Conservation (phyloP, 176 grass and related monocot species). For the Phoenix dactylifera region DNA sequence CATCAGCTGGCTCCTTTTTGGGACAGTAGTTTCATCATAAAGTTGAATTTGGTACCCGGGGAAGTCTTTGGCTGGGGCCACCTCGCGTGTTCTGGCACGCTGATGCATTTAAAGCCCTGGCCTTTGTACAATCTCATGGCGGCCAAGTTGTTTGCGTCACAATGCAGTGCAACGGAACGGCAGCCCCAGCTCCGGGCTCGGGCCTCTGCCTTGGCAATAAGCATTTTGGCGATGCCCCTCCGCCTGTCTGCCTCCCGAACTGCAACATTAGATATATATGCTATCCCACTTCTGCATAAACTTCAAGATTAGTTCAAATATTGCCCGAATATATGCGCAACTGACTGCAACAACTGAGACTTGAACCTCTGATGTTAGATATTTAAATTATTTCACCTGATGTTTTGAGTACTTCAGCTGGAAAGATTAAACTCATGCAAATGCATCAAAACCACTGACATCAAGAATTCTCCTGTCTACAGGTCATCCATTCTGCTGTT, state of each 20-base stretch:
- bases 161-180: constrained; percentile 70
- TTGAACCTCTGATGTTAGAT: too few species aligned
- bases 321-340: too few species aligned
- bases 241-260: constrained; percentile 53
- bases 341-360: too few species aligned
- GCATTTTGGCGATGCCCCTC: constrained; percentile 77
- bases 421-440: too few species aligned
- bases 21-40: constrained; percentile 76
- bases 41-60: constrained; percentile 47
- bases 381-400: too few species aligned
- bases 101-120: constrained; percentile 65
- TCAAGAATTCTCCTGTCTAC: too few species aligned
- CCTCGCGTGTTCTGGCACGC: constrained; percentile 48
- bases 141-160: constrained; percentile 63
- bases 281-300: constrained; percentile 63
- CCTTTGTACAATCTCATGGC: constrained; percentile 55
- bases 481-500: too few species aligned
- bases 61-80: constrained; percentile 62
- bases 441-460: too few species aligned
- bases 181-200: constrained; percentile 70
- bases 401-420: too few species aligned
- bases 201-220: constrained; percentile 56
- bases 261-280: constrained; percentile 82
- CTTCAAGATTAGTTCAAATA: background rate
- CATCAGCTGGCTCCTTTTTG: constrained; percentile 10